Conservation (phyloP, 768 basidiomycete genomes). For the Mycena amicta region DNA sequence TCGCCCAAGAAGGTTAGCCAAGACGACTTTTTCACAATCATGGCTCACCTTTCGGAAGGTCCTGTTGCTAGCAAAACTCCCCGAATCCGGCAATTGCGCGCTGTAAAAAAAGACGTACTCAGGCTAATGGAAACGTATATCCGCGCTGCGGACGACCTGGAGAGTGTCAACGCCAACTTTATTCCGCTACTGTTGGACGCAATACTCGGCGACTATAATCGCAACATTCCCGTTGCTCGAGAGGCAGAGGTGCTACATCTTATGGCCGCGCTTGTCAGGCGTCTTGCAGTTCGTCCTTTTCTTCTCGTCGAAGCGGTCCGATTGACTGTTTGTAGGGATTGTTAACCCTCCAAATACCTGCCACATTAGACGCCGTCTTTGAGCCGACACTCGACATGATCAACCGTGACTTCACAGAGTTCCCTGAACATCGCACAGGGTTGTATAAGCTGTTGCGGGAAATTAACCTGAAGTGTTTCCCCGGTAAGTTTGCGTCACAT, state of each 20-base stretch:
- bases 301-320: not conserved
- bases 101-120: conserved; percentile 97
- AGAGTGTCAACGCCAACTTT: conserved; percentile 86
- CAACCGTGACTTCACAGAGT: conserved; percentile 98
- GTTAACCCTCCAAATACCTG: conserved; percentile 90
- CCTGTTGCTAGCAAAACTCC: conserved; percentile 94
- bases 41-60: conserved; percentile 45
- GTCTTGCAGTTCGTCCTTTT: conserved; percentile 74
- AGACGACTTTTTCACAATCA: not conserved
- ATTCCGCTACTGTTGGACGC: conserved; percentile 97
- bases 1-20: conserved; percentile 75
- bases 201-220: conserved; percentile 92
- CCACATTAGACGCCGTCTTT: conserved; percentile 95
- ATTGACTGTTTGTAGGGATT: conserved; percentile 55
- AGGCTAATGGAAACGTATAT: conserved; percentile 98
- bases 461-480: conserved; percentile 93
- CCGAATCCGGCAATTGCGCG: conserved; percentile 89
- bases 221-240: conserved; percentile 89
- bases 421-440: conserved; percentile 94
- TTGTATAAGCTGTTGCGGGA: conserved; percentile 95
- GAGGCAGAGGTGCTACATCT: conserved; percentile 98
- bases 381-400: conserved; percentile 98
- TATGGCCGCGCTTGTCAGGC: conserved; percentile 89
- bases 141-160: conserved; percentile 94
- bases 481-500: conserved; percentile 57